Conservation (phyloP, 225 moss, liverwort and hornwort species). For the Pseudoscleropodium purum region DNA sequence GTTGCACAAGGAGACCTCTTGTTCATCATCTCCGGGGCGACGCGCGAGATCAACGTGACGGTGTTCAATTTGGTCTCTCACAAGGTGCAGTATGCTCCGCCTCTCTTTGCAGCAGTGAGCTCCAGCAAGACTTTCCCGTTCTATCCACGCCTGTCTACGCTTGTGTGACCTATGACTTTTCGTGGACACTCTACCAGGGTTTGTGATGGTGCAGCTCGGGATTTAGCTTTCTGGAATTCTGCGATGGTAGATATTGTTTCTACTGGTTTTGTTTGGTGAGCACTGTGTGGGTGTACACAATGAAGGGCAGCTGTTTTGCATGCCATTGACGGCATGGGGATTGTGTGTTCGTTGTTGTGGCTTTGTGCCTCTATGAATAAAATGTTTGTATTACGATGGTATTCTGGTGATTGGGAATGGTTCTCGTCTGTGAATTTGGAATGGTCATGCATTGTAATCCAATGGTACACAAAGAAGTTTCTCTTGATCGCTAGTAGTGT, state of each 20-base stretch:
- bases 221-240: not conserved
- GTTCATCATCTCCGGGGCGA: conserved; percentile 39
- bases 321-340: not conserved
- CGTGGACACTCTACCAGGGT: not conserved
- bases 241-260: not conserved
- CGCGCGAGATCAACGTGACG: conserved; percentile 36
- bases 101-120: conserved; percentile 32
- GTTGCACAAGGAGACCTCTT: conserved; percentile 41
- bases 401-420: not conserved
- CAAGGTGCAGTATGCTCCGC: conserved; percentile 44
- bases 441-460: not conserved
- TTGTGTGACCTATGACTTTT: conserved; percentile 5
- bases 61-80: conserved; percentile 29
- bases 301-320: not conserved
- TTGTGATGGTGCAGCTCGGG: not conserved
- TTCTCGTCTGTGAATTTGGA: not conserved
- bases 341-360: not conserved
- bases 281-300: not conserved
- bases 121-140: conserved; percentile 38
- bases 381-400: not conserved
- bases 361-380: not conserved
- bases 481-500: not conserved
- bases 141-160: conserved; percentile 41
- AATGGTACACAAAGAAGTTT: not conserved
- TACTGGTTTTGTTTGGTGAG: not conserved